Evolutionary conservation across 108 stramenopile species (phyloP).

Genomic region (Skeletonema costatum): DNA sequence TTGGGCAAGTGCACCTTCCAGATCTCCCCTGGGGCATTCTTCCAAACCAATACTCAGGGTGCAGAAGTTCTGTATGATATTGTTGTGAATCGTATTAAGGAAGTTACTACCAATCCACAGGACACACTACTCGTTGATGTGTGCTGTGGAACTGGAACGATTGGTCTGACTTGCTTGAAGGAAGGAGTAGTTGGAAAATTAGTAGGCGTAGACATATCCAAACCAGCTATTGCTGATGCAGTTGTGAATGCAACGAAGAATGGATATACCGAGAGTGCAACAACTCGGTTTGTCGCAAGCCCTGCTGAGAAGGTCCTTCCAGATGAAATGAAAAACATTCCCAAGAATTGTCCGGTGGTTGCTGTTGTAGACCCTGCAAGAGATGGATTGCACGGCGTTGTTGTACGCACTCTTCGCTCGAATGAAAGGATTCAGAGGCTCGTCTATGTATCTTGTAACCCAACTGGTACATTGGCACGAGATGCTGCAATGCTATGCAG

Average conservation of each 20-base stretch:
- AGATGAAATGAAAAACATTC: constrained; percentile 50
- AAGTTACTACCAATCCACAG: constrained; percentile 50
- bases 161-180: constrained; percentile 83
- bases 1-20: constrained; percentile 83
- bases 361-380: constrained; percentile 95
- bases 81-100: constrained; percentile 73
- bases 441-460: constrained; percentile 96
- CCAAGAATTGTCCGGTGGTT: constrained; percentile 49
- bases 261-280: constrained; percentile 22
- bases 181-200: constrained; percentile 74
- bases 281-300: constrained; percentile 70
- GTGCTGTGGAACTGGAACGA: constrained; percentile 96
- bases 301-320: constrained; percentile 74
- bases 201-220: constrained; percentile 87
- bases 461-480: constrained; percentile 76
- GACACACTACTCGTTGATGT: constrained; percentile 80
- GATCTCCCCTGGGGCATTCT: constrained; percentile 94
- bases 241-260: constrained; percentile 70
- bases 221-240: constrained; percentile 90
- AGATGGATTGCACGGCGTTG: constrained; percentile 85
- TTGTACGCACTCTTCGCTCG: constrained; percentile 71
- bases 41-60: constrained; percentile 91
- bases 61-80: constrained; percentile 86
- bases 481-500: constrained; percentile 84
- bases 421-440: constrained; percentile 74